Evolutionary conservation across 495 filamentous ascomycete genomes (phyloP).

Genomic region (Daldinia loculata): DNA sequence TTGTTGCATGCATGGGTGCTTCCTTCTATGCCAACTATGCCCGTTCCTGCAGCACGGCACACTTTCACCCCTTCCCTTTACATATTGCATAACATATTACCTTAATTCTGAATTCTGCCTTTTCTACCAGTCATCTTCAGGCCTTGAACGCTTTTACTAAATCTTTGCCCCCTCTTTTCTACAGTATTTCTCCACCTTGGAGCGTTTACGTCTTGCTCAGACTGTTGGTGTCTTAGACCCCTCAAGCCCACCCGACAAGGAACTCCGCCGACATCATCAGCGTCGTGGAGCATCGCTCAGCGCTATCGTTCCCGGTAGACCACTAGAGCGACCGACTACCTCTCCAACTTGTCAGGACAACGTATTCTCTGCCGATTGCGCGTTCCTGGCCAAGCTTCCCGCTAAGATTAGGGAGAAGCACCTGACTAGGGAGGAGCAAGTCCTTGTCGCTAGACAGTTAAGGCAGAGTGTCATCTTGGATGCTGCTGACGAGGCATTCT

Average conservation of each 20-base stretch:
- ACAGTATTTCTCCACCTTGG: slow-evolving; percentile 74
- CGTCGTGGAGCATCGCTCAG: slow-evolving; percentile 51
- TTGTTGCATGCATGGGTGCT: slow-evolving; percentile 34
- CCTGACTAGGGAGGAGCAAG: slow-evolving; percentile 78
- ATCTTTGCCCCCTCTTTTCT: slow-evolving; percentile 28
- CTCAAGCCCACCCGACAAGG: slow-evolving; percentile 50
- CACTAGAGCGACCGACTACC: slow-evolving; percentile 42
- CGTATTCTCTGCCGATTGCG: slow-evolving; percentile 65
- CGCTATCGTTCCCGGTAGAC: slow-evolving; percentile 49
- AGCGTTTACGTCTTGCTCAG: slow-evolving; percentile 70
- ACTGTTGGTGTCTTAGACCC: slow-evolving; percentile 50
- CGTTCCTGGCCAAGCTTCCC: slow-evolving; percentile 75
- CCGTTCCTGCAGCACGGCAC: slow-evolving; percentile 44
- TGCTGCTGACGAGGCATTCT: slow-evolving; percentile 73
- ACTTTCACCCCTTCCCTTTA: slow-evolving; percentile 24
- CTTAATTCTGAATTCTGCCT: background rate
- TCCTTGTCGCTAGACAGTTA: slow-evolving; percentile 64
- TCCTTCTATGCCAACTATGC: slow-evolving; percentile 27
- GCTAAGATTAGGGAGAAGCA: slow-evolving; percentile 74
- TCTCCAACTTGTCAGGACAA: slow-evolving; percentile 47
- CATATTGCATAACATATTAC: slow-evolving; percentile 6
- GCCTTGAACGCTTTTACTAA: slow-evolving; percentile 28
- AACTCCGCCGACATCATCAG: slow-evolving; percentile 51
- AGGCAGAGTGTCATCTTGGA: slow-evolving; percentile 71
- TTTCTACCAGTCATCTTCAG: slow-evolving; percentile 2